Conservation (phyloP, 306 rosid species). For the Cotoneaster glaucophyllus region DNA sequence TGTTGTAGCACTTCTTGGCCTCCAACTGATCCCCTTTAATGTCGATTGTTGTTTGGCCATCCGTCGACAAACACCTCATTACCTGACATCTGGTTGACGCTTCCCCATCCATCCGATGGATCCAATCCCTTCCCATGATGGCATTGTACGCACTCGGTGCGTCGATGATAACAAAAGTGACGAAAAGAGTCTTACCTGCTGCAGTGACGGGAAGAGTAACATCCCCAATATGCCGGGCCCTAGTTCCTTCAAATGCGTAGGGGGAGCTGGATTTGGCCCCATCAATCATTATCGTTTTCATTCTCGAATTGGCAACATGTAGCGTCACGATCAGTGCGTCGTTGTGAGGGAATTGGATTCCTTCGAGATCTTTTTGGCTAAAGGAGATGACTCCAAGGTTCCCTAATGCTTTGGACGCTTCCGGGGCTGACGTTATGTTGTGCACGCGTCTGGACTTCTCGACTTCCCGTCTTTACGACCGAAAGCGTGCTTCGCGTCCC, state of each 20-base stretch:
- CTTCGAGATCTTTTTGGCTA: neutral
- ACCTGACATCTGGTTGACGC: neutral
- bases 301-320: neutral
- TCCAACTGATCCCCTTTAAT: neutral
- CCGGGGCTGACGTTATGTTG: neutral
- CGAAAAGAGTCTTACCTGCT: no score
- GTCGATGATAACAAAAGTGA: neutral
- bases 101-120: neutral
- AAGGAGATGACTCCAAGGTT: no score
- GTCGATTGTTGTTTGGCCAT: rapidly evolving
- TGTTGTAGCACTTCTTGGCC: neutral
- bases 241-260: neutral
- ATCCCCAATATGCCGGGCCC: rapidly evolving
- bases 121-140: neutral
- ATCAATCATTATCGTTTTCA: neutral
- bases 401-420: neutral
- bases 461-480: no score
- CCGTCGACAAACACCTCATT: no score
- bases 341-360: neutral
- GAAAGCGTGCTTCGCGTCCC: rapidly evolving
- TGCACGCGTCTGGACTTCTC: neutral
- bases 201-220: neutral
- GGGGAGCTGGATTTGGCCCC: neutral
- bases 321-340: neutral
- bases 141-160: neutral